Evolutionary conservation across 2,329 filamentous ascomycete species (phyloP).

Genomic region (Aspergillus quadricinctus): DNA sequence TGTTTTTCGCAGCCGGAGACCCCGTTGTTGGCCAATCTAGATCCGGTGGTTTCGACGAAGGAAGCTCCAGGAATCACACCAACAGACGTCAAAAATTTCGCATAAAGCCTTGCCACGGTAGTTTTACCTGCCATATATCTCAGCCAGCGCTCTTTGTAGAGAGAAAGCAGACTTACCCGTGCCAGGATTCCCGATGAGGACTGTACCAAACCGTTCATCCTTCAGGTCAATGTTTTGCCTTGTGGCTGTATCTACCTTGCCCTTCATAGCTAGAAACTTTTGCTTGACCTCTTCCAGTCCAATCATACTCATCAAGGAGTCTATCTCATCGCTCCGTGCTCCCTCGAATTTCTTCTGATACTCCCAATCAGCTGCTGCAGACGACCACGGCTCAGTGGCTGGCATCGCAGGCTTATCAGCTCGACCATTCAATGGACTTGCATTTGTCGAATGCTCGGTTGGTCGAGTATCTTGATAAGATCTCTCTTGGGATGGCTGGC

Average conservation of each 20-base stretch:
- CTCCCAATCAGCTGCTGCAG: slow-evolving; percentile 57
- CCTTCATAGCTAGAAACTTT: slow-evolving; percentile 60
- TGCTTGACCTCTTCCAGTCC: slow-evolving; percentile 67
- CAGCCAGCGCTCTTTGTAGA: too few relatives aligned
- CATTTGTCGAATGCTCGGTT: neutral
- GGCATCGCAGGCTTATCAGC: neutral
- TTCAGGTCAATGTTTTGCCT: slow-evolving; percentile 55
- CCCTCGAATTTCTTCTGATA: slow-evolving; percentile 53
- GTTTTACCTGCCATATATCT: slow-evolving; percentile 56
- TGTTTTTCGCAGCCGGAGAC: slow-evolving; percentile 55
- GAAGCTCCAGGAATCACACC: slow-evolving; percentile 57
- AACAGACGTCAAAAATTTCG: slow-evolving; percentile 58
- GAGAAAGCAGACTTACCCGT: slow-evolving; percentile 49
- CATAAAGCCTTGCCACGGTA: slow-evolving; percentile 68
- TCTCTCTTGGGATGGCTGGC: neutral
- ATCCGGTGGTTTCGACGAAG: slow-evolving; percentile 66
- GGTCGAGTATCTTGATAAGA: neutral
- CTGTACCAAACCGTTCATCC: slow-evolving; percentile 58
- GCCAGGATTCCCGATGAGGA: slow-evolving; percentile 68
- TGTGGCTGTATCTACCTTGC: slow-evolving; percentile 55
- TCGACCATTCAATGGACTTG: neutral
- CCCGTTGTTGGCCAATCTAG: slow-evolving; percentile 60
- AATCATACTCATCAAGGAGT: slow-evolving; percentile 65
- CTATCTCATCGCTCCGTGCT: slow-evolving; percentile 51
- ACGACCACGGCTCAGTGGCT: slow-evolving; percentile 7